Conservation (phyloP, 1,284 basidiomycete species). For the Apiotrichum akiyoshidainum region DNA sequence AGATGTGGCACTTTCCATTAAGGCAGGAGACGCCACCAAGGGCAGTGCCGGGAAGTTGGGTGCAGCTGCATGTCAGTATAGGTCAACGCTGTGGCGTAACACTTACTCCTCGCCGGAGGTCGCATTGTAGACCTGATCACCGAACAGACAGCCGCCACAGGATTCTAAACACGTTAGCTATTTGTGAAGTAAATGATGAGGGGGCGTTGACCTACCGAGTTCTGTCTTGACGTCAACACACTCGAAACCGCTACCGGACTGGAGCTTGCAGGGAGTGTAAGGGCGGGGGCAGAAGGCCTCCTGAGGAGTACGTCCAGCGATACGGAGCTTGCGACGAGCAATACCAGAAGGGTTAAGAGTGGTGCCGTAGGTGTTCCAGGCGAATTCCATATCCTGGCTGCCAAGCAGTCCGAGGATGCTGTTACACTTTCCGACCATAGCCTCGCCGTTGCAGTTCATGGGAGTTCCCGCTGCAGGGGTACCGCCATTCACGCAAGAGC, state of each 20-base stretch:
- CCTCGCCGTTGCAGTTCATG: not conserved
- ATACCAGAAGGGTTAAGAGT: not conserved
- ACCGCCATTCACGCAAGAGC: not conserved
- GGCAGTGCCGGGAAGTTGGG: constrained; percentile 11
- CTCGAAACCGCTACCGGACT: not conserved
- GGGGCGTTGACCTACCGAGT: not conserved
- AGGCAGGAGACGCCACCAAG: constrained; percentile 19
- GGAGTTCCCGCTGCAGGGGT: not conserved
- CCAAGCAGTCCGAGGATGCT: not conserved
- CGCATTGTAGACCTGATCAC: constrained; percentile 2
- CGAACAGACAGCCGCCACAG: constrained; percentile 16
- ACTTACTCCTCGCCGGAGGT: constrained; percentile 15
- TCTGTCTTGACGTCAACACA: not conserved
- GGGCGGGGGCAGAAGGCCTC: not conserved
- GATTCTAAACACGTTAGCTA: constrained; percentile 12
- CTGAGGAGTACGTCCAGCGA: not conserved
- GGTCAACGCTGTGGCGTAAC: not conserved
- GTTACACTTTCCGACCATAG: not conserved
- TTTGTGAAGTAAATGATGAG: not conserved
- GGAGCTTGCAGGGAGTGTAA: not conserved
- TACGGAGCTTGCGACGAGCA: not conserved
- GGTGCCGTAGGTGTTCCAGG: not conserved
- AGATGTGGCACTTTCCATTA: constrained; percentile 13
- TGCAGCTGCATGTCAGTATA: constrained; percentile 13
- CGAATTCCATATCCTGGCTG: not conserved